A percentile compares a stretch with the other conserved stretches of the same genome.
These are phyloP conservation scores for Plectosphaerella sp. DNA, from an alignment of 2,329 filamentous ascomycete species.

Conservation along the genomic window DNA sequence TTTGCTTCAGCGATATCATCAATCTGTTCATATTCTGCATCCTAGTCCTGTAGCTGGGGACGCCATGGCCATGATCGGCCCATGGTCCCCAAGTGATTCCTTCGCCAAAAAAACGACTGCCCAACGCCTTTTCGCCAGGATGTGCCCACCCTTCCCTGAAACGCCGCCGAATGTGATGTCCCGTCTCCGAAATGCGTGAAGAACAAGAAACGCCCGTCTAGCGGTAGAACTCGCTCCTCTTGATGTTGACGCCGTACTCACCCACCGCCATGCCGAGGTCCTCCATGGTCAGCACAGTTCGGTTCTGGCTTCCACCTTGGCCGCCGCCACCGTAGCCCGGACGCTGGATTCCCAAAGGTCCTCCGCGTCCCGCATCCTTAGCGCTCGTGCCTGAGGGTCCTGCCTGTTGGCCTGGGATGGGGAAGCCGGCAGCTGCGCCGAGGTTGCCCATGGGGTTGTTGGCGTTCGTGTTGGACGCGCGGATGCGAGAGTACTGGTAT, in stretches of 20 bases:
- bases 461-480: constrained; percentile 79
- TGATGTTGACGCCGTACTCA: constrained; percentile 97
- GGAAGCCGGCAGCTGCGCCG: constrained; percentile 68
- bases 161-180: constrained; percentile 9
- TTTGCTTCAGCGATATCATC: background rate
- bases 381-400: constrained; percentile 50
- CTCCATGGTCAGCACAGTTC: constrained; percentile 97
- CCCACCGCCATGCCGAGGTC: constrained; percentile 96
- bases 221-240: constrained; percentile 94
- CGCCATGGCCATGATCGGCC: background rate
- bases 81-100: background rate
- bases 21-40: background rate
- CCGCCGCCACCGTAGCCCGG: constrained; percentile 84
- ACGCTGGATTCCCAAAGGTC: constrained; percentile 68
- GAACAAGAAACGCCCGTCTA: constrained; percentile 27
- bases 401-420: constrained; percentile 56
- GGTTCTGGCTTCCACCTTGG: constrained; percentile 80
- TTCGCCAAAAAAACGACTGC: background rate
- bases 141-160: background rate
- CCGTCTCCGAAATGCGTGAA: constrained; percentile 7
- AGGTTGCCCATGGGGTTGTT: constrained; percentile 91
- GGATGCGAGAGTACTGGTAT: constrained; percentile 95
- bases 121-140: background rate
- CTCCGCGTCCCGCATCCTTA: constrained; percentile 53
- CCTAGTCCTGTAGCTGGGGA: too few relatives aligned